Evolutionary conservation across 768 basidiomycete species (phyloP), one percentile per base, ranked within the genome.

Genomic region (Galerina marginata): DNA sequence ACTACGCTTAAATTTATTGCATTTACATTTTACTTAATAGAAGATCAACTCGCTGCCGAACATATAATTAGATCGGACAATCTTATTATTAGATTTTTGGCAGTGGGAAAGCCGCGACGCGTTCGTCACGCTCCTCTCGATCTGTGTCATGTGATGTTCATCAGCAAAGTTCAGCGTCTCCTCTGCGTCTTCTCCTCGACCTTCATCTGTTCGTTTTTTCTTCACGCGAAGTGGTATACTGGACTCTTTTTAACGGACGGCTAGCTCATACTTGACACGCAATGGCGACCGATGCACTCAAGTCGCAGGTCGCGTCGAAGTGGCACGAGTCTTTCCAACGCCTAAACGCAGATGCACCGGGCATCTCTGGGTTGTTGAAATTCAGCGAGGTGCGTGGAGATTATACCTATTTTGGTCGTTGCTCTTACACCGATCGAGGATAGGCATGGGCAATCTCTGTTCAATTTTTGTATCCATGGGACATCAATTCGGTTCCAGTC

Each of bases 241-340:
- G 29, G 29, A 7, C 29, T 33, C 29, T 7, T 33, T 33, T 33
- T 33, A 7, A 33, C 29, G 4, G 7, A 33, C 29, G 29, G 7
- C 29, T 33, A 33, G 5, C 29, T 7, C 7, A 5, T 33, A 5
- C 29, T 33, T 33, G 29, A 33, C 29, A 33, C 15, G 20, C 20
- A 14, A 88, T 86, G 87, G 81, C 84, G 15, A 86, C 86, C 4
- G 80, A 83, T 58, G 87, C 87, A 25, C 75, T 89, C n/a, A 82
- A 82, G 47, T 80, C 82, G 1, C 88, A 90, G 69, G 86, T 90
- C 9, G 81, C 84, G 15, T 76, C 86, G 3, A 88, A 89, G 76
- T 90, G 89, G 88, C 86, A 88, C 61, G 86, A 89, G 16, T 80
- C 86, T 2, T 90, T 90, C 69, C 73, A 78, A n/a, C 82, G 86